Conservation (phyloP, 352 stramenopile species). For the Globisporangium paddicum region DNA sequence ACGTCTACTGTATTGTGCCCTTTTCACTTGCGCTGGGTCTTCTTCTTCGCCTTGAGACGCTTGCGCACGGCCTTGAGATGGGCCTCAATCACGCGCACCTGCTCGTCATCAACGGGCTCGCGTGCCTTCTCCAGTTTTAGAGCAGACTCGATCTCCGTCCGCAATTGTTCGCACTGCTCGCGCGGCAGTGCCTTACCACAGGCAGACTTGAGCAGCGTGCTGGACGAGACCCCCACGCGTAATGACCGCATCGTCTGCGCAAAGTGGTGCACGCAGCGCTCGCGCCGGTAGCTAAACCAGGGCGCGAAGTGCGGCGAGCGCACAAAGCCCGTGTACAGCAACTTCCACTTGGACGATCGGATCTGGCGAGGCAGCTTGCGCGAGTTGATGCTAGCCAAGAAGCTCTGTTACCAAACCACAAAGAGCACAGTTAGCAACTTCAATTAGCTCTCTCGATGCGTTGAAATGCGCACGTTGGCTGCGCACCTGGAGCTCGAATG, state of each 20-base stretch:
- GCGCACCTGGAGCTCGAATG: slow-evolving; percentile 48
- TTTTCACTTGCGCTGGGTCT: slow-evolving; percentile 6
- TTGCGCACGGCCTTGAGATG: slow-evolving; percentile 45
- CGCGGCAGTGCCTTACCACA: slow-evolving; percentile 38
- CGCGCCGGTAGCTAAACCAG: slow-evolving; percentile 69
- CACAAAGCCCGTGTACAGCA: slow-evolving; percentile 69
- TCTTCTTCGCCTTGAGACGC: slow-evolving; percentile 16
- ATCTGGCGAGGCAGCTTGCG: slow-evolving; percentile 55
- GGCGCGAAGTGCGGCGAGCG: slow-evolving; percentile 67
- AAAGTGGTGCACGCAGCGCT: slow-evolving; percentile 69
- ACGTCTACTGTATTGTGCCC: neutral
- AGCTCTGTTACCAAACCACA: slow-evolving; percentile 19
- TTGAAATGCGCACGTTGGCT: too few relatives aligned
- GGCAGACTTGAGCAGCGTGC: slow-evolving; percentile 32
- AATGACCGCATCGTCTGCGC: slow-evolving; percentile 47
- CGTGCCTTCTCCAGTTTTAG: slow-evolving; percentile 30
- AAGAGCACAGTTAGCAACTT: neutral
- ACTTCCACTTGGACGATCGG: slow-evolving; percentile 58
- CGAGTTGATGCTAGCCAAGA: slow-evolving; percentile 53
- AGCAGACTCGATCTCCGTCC: slow-evolving; percentile 41
- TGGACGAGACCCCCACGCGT: slow-evolving; percentile 35
- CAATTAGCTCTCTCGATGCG: too few relatives aligned
- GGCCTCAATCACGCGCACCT: slow-evolving; percentile 39
- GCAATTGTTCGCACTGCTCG: slow-evolving; percentile 40
- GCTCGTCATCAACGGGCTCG: slow-evolving; percentile 28